phyloP scores from a whole-genome alignment of 139 green algal genomes.

The Closterium sp. region DNA sequence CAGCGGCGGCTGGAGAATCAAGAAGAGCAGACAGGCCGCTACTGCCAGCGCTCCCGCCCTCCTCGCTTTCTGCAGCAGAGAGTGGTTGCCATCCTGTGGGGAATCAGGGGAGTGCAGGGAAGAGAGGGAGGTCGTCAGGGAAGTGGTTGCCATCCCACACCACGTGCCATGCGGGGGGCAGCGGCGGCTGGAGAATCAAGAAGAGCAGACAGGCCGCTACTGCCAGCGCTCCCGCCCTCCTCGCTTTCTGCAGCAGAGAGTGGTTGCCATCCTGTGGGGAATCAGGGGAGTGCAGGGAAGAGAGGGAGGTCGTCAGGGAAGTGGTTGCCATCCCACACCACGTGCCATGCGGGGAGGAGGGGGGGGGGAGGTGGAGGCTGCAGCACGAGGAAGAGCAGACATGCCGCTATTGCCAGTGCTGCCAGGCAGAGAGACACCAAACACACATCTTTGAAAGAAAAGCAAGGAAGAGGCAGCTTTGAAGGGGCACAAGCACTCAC shows the following conservation, averaged over 20 bases:
- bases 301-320: constrained; percentile 77
- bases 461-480: too few species aligned
- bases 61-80: constrained; percentile 2
- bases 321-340: constrained; percentile 87
- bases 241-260: too few species aligned
- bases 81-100: too few species aligned
- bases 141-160: constrained; percentile 88
- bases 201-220: constrained; percentile 61
- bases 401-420: too few species aligned
- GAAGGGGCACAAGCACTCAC: constrained; percentile 2
- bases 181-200: constrained; percentile 69
- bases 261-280: too few species aligned
- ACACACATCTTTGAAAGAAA: too few species aligned
- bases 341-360: constrained; percentile 74
- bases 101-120: constrained; percentile 54
- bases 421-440: too few species aligned
- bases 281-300: constrained; percentile 58
- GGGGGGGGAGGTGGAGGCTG: too few species aligned
- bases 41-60: constrained; percentile 22
- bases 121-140: constrained; percentile 76
- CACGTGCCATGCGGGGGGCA: constrained; percentile 75
- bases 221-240: constrained; percentile 13
- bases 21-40: constrained; percentile 59
- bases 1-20: constrained; percentile 76
- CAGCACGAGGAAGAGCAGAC: constrained; percentile 64